Conservation (phyloP, 208 protist genomes). For the Leptomonas pyrrhocoris region DNA sequence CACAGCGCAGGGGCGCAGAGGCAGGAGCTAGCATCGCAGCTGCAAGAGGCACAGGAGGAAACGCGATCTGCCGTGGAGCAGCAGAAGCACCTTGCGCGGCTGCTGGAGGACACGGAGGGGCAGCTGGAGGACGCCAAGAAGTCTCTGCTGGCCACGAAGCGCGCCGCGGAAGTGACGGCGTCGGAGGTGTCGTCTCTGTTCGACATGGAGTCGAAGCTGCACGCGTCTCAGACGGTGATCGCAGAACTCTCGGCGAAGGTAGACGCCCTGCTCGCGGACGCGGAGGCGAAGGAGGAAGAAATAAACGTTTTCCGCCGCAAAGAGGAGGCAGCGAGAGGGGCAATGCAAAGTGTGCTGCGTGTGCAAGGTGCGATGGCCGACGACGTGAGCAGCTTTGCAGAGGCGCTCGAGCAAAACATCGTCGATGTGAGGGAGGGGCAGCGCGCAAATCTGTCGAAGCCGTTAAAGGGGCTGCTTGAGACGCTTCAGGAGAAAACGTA, state of each 20-base stretch:
- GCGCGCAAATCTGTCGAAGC: too few relatives aligned
- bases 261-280: slow-evolving; percentile 10
- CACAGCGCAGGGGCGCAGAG: slow-evolving; percentile 19
- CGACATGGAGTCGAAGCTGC: slow-evolving; percentile 60
- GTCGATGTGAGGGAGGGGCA: not conserved
- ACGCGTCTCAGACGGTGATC: slow-evolving; percentile 38
- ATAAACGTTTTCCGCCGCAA: slow-evolving; percentile 14
- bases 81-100: slow-evolving; percentile 16
- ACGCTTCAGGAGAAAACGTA: not conserved
- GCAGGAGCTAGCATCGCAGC: slow-evolving; percentile 6
- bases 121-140: slow-evolving; percentile 42
- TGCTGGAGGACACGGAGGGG: slow-evolving; percentile 40
- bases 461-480: not conserved
- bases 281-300: slow-evolving; percentile 1
- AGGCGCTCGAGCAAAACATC: not conserved
- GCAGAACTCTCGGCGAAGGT: slow-evolving; percentile 17
- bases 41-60: slow-evolving; percentile 35
- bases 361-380: slow-evolving; percentile 22
- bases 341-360: slow-evolving; percentile 16
- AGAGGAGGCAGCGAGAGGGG: slow-evolving; percentile 13
- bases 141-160: slow-evolving; percentile 47
- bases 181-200: slow-evolving; percentile 51
- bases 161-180: slow-evolving; percentile 50
- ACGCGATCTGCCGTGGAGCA: slow-evolving; percentile 27
- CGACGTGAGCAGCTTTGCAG: slow-evolving; percentile 5